Conservation (phyloP, 1,284 basidiomycete genomes). For the Leccinum cinnamomeum region DNA sequence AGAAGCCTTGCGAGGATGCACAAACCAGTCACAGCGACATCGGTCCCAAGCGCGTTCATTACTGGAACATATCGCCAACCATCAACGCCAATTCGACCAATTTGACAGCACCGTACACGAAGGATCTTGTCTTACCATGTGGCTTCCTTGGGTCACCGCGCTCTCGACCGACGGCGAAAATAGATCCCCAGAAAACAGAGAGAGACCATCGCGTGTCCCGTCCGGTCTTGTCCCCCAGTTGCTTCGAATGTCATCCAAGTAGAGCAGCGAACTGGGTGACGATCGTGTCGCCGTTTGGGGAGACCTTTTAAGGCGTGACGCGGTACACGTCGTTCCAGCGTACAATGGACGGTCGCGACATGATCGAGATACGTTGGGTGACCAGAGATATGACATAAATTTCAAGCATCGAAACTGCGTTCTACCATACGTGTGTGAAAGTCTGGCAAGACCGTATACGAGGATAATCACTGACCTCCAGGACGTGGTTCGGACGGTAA, state of each 20-base stretch:
- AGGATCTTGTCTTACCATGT: conserved; percentile 64
- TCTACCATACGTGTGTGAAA: conserved; percentile 42
- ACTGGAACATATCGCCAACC: conserved; percentile 67
- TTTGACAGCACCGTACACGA: too few relatives aligned
- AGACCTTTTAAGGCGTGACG: too few relatives aligned
- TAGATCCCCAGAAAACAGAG: too few relatives aligned
- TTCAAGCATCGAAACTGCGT: conserved; percentile 73
- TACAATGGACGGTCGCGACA: too few relatives aligned
- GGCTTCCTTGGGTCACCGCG: conserved; percentile 85
- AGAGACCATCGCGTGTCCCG: too few relatives aligned
- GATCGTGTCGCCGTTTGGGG: too few relatives aligned
- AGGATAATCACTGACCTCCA: conserved; percentile 65
- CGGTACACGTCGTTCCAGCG: too few relatives aligned
- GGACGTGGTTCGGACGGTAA: conserved; percentile 92
- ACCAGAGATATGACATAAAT: too few relatives aligned
- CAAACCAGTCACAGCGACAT: conserved; percentile 56
- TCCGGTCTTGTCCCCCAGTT: too few relatives aligned
- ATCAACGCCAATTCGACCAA: background rate
- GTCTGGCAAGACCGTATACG: background rate
- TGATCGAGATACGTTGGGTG: too few relatives aligned
- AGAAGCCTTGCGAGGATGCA: background rate
- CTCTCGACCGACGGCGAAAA: conserved; percentile 74
- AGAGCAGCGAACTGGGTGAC: too few relatives aligned
- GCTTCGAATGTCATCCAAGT: too few relatives aligned
- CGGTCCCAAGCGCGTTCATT: conserved; percentile 72